These are phyloP conservation scores for Pythium biforme DNA, from an alignment of 352 stramenopile species.

Conservation along the genomic window DNA sequence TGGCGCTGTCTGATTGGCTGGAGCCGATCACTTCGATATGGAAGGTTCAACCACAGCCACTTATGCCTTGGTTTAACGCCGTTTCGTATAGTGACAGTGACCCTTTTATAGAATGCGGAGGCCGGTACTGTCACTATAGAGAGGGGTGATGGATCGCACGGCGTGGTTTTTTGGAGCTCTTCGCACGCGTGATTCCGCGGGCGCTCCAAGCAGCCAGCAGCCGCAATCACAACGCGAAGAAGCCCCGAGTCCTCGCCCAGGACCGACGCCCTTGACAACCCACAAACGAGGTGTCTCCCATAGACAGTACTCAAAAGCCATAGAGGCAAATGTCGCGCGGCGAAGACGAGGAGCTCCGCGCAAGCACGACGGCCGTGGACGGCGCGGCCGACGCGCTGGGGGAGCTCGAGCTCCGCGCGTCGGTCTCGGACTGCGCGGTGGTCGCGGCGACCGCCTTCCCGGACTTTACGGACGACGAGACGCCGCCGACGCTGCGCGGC, in stretches of 20 bases:
- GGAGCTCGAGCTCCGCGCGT: conserved; percentile 13
- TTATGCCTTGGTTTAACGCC: not conserved
- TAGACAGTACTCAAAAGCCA: too few relatives aligned
- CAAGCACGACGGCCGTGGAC: conserved; percentile 16
- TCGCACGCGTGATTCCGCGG: not conserved
- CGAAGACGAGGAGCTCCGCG: conserved; percentile 23
- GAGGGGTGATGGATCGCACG: too few relatives aligned
- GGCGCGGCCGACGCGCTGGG: conserved; percentile 15
- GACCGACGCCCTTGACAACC: too few relatives aligned
- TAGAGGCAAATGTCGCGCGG: conserved; percentile 24
- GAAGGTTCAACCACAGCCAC: conserved; percentile 12
- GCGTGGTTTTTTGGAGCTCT: too few relatives aligned
- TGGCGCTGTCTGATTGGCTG: conserved; percentile 1
- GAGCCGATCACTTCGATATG: not conserved
- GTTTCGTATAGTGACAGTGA: not conserved
- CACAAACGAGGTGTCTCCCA: too few relatives aligned
- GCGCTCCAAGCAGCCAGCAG: conserved; percentile 7
- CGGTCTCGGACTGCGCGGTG: conserved; percentile 28
- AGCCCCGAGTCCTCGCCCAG: too few relatives aligned
- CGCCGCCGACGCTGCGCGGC: conserved; percentile 37
- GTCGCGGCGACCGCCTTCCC: not conserved
- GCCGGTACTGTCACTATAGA: not conserved
- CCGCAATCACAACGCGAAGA: not conserved
- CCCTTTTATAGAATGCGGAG: too few relatives aligned
- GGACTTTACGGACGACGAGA: conserved; percentile 32